Base-by-base conservation (phyloP, 768 basidiomycete species). In the Kwoniella dendrophila region DNA sequence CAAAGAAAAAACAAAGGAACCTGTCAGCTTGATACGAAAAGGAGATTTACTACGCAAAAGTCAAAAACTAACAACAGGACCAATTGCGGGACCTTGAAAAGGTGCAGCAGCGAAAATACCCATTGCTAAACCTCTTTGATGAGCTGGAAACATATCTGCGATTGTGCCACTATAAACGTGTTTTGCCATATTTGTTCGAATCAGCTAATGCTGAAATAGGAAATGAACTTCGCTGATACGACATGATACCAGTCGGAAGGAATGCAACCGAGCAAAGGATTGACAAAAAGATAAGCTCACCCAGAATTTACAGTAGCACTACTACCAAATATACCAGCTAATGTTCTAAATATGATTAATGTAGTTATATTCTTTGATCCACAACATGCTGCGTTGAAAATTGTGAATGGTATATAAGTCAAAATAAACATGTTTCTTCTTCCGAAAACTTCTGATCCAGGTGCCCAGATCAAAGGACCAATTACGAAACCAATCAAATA, bases 291-390 rank as follows among this genome's bases (percentile, higher is more conserved):
- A n/a, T n/a, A n/a, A n/a, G n/a, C 47, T 29, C 49, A 29, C 73
- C 68, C 1, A 69, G 75, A 10, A 40, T 79, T 79, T 30, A 79
- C 80, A 41, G 81, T 63, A 0, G 75, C 67, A 48, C 73, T 71
- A 3, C 72, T 60, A 4, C 79, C 81, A 40, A 70, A 72, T 27
- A 68, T 70, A 1, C 80, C 80, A 18, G 76, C 71, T 8, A 81
- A 55, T 62, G 81, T 76, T 10, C 81, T 69, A 29, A 80, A 75
- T 33, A 79, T 47, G 38, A 81, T 60, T 7, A 81, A 54, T 1
- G 71, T 69, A 32, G 64, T 72, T 20, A 77, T 69, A 51, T 76
- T 79, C 41, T 73, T 73, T 2, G 77, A 66, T 12, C 76, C 75
- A 10, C 72, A 73, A 24, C 67, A 73, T 0, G 72, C 80, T 30